Percentiles rank a stretch among this genome's conserved stretches.
phyloP scores from a whole-genome alignment of 176 grass and related monocot species.

The Juncus inflexus region DNA sequence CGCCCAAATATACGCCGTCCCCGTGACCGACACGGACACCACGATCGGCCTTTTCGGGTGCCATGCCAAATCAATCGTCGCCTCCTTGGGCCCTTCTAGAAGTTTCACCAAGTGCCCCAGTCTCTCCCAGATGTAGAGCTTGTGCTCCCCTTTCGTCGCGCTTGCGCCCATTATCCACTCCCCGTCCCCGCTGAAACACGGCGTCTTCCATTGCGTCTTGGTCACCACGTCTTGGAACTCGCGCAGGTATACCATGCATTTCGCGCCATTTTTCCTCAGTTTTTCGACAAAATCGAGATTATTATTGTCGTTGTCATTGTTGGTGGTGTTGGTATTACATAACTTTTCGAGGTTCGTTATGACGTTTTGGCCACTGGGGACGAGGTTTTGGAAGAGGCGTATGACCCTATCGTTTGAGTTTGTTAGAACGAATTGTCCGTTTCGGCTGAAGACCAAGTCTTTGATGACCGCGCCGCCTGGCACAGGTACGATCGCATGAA shows the following conservation, averaged over 20 bases:
- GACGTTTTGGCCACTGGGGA: constrained; percentile 49
- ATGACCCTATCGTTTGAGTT: constrained; percentile 98
- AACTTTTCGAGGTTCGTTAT: constrained; percentile 59
- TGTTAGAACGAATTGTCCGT: constrained; percentile 77
- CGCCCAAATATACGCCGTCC: constrained; percentile 75
- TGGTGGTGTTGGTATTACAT: constrained; percentile 12
- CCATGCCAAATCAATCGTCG: constrained; percentile 87
- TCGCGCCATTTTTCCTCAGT: constrained; percentile 66
- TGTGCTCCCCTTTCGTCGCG: constrained; percentile 97
- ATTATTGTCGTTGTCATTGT: constrained; percentile 17
- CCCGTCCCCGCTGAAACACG: constrained; percentile 92
- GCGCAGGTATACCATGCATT: constrained; percentile 64
- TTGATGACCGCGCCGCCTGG: constrained; percentile 81
- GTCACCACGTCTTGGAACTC: constrained; percentile 86
- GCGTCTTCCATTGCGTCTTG: constrained; percentile 97
- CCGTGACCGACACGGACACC: constrained; percentile 70
- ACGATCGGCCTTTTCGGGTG: constrained; percentile 84
- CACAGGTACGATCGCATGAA: constrained; percentile 69
- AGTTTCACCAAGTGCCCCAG: constrained; percentile 88
- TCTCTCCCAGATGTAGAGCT: constrained; percentile 85
- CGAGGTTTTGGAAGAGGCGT: constrained; percentile 77
- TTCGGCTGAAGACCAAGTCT: constrained; percentile 89
- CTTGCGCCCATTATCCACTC: constrained; percentile 98
- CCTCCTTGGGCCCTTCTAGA: constrained; percentile 96
- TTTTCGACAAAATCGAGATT: constrained; percentile 44